phyloP scores from a whole-genome alignment of 179 eudicot genomes.

The Heliamphora pulchella region DNA sequence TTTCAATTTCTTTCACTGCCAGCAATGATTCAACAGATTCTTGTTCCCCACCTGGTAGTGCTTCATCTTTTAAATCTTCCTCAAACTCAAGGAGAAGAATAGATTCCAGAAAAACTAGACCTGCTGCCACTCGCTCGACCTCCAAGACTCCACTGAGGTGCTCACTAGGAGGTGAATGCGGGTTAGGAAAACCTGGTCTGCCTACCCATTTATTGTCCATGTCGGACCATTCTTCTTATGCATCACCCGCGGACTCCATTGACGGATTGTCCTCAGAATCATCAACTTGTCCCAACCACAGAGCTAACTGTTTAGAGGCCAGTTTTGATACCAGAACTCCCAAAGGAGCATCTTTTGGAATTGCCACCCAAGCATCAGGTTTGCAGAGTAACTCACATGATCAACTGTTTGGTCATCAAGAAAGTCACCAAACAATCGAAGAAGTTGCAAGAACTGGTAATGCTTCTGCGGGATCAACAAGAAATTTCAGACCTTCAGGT shows the following conservation, averaged over 20 bases:
- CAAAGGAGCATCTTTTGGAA: slow-evolving; percentile 15
- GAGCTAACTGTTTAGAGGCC: slow-evolving; percentile 16
- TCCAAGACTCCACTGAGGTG: slow-evolving; percentile 30
- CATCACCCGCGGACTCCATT: slow-evolving; percentile 44
- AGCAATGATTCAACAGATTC: slow-evolving; percentile 14
- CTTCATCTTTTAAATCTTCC: slow-evolving; percentile 17
- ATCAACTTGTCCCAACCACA: slow-evolving; percentile 29
- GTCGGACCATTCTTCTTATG: slow-evolving; percentile 27
- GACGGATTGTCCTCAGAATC: slow-evolving; percentile 41
- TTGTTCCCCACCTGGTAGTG: slow-evolving; percentile 3
- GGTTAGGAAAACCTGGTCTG: slow-evolving; percentile 20
- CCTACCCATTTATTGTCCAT: slow-evolving; percentile 30
- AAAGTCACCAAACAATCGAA: slow-evolving; percentile 15
- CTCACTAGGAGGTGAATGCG: slow-evolving; percentile 24
- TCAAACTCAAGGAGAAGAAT: slow-evolving; percentile 29
- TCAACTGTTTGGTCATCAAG: slow-evolving; percentile 15
- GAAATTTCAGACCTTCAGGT: slow-evolving; percentile 43
- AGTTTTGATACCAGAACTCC: slow-evolving; percentile 17
- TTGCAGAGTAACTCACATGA: slow-evolving; percentile 13
- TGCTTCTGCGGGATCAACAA: slow-evolving; percentile 21
- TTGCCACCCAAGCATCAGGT: slow-evolving; percentile 5
- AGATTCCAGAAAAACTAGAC: slow-evolving; percentile 25
- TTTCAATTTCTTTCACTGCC: slow-evolving; percentile 24
- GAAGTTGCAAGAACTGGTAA: slow-evolving; percentile 8
- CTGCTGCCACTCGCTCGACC: slow-evolving; percentile 26